Evolutionary conservation across 2,329 filamentous ascomycete species (phyloP).

Genomic region (Akanthomyces muscarius): DNA sequence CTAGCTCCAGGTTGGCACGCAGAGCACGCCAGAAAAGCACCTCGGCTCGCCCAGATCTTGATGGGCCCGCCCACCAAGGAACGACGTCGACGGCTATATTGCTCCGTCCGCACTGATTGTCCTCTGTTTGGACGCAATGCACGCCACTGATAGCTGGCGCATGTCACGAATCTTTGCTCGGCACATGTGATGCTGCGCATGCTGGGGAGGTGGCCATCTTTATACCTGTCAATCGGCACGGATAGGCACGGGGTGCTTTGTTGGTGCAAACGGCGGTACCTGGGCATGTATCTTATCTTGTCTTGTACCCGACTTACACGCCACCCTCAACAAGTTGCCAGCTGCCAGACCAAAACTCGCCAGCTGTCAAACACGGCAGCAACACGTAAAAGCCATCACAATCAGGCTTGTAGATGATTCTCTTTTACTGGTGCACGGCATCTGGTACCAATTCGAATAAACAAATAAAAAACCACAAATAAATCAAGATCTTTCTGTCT

Average conservation of each 20-base stretch:
- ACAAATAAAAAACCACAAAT: too few species aligned
- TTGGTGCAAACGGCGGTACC: not conserved
- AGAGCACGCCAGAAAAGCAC: constrained; percentile 6
- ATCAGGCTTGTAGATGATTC: not conserved
- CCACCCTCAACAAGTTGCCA: constrained; percentile 8
- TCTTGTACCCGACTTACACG: not conserved
- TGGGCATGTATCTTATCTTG: not conserved
- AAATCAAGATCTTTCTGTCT: too few species aligned
- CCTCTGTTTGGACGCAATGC: not conserved
- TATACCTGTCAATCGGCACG: not conserved
- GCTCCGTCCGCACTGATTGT: not conserved
- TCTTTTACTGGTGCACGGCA: not conserved
- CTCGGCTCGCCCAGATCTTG: constrained; percentile 12
- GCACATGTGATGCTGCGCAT: constrained; percentile 4
- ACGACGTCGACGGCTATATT: not conserved
- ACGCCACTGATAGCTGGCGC: not conserved
- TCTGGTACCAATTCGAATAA: too few species aligned
- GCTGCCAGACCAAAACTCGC: not conserved
- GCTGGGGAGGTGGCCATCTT: not conserved
- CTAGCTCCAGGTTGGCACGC: not conserved
- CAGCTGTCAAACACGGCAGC: not conserved
- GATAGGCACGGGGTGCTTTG: not conserved
- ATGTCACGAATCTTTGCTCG: not conserved
- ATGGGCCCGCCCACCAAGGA: constrained; percentile 1
- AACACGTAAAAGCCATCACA: not conserved